Conservation (phyloP, 176 grass and related monocot genomes). For the Triticum monococcum region DNA sequence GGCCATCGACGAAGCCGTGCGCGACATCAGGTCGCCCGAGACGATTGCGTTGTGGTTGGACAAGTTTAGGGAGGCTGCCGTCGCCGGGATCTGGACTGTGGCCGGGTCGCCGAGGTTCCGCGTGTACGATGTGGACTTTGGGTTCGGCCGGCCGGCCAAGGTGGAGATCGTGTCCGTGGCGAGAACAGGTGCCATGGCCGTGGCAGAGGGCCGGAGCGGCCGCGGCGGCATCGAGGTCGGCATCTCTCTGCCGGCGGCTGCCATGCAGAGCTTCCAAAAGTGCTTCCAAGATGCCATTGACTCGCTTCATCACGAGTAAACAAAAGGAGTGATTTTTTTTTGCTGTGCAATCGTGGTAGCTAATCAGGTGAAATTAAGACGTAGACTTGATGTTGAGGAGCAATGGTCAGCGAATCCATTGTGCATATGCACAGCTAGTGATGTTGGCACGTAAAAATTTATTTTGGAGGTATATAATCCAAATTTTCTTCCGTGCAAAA, state of each 20-base stretch:
- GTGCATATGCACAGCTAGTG: too few species aligned
- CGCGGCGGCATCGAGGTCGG: slow-evolving; percentile 53
- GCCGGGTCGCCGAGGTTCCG: slow-evolving; percentile 46
- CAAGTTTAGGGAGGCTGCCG: background rate
- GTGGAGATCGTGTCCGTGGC: slow-evolving; percentile 47
- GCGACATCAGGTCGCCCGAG: background rate
- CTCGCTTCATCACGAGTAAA: background rate
- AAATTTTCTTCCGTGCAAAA: too few species aligned
- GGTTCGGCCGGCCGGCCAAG: slow-evolving; percentile 48
- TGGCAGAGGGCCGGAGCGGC: slow-evolving; percentile 34
- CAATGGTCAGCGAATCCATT: too few species aligned
- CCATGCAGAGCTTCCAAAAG: slow-evolving; percentile 36
- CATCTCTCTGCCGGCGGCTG: slow-evolving; percentile 29
- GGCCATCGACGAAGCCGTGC: slow-evolving; percentile 4
- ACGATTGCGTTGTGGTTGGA: background rate
- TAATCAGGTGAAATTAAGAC: too few species aligned
- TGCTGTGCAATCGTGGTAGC: too few species aligned
- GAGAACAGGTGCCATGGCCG: slow-evolving; percentile 29
- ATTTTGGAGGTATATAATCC: too few species aligned
- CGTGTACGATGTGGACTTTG: slow-evolving; percentile 59
- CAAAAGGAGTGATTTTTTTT: background rate
- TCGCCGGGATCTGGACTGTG: background rate
- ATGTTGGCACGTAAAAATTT: too few species aligned
- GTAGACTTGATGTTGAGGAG: too few species aligned
- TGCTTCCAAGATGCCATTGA: slow-evolving; percentile 32